A percentile compares a stretch with the other conserved stretches of the same genome.
Evolutionary conservation across 192 early-diverging fungal species (phyloP).

Genomic region (Backusella tarrabulga): DNA sequence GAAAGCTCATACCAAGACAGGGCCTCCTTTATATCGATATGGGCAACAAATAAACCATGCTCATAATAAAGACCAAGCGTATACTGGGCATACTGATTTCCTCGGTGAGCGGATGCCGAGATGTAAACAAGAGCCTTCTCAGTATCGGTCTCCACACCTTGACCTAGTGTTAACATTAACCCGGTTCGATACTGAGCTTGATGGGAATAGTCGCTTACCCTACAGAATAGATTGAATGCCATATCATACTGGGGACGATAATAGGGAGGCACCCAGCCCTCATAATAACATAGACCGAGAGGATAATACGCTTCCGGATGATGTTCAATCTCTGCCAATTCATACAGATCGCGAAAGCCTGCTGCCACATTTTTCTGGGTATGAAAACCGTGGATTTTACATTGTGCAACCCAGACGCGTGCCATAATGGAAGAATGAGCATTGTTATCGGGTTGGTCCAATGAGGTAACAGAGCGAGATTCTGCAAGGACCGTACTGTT

Average conservation of each 20-base stretch:
- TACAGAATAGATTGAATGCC: conserved; percentile 24
- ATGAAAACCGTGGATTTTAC: conserved; percentile 8
- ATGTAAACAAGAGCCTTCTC: conserved; percentile 17
- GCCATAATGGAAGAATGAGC: background rate
- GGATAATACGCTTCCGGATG: conserved; percentile 26
- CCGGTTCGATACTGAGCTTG: conserved; percentile 26
- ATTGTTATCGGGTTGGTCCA: background rate
- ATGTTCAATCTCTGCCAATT: background rate
- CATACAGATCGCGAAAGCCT: background rate
- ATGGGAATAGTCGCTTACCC: background rate
- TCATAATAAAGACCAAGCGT: conserved; percentile 27
- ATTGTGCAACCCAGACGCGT: conserved; percentile 1
- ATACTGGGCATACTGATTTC: conserved; percentile 21
- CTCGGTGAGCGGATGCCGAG: background rate
- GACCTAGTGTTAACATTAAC: conserved; percentile 11
- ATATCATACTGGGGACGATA: background rate
- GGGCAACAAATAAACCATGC: conserved; percentile 5
- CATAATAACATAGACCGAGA: conserved; percentile 25
- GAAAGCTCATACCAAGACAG: conserved; percentile 17
- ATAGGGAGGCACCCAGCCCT: conserved; percentile 13
- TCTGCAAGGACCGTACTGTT: background rate
- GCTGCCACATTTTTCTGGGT: background rate
- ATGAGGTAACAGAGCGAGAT: background rate
- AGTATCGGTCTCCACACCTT: conserved; percentile 17
- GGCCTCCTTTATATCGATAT: background rate